A percentile compares a stretch with the other conserved stretches of the same genome.
Evolutionary conservation across 208 protist genomes (phyloP).

Genomic region (Trypanosomatidae sp.): DNA sequence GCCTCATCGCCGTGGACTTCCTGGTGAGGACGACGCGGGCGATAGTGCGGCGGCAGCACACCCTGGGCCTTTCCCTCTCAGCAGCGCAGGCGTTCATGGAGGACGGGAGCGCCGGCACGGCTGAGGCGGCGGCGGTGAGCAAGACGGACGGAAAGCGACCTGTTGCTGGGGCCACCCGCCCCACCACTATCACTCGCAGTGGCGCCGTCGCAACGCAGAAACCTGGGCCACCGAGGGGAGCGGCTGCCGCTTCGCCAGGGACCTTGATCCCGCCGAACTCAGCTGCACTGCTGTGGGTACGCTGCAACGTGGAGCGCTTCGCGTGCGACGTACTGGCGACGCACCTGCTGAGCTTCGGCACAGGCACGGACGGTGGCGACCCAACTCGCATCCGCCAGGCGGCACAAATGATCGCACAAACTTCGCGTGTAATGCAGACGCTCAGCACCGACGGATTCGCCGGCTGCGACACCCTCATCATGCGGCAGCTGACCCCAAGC

Average conservation of each 20-base stretch:
- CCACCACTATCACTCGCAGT: neutral
- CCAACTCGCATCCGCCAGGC: slow-evolving; percentile 76
- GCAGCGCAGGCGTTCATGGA: slow-evolving; percentile 17
- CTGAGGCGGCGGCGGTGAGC: neutral
- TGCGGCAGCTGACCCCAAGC: slow-evolving; percentile 67
- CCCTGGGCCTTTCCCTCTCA: slow-evolving; percentile 42
- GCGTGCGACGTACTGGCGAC: slow-evolving; percentile 65
- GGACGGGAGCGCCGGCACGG: neutral
- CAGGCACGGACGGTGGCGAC: slow-evolving; percentile 75
- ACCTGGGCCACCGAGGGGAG: neutral
- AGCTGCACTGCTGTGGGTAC: slow-evolving; percentile 78
- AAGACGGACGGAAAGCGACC: neutral
- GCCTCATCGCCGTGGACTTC: slow-evolving; percentile 73
- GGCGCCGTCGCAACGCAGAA: neutral
- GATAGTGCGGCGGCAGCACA: slow-evolving; percentile 64
- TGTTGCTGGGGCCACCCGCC: neutral
- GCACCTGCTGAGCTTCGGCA: slow-evolving; percentile 77
- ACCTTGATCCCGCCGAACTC: slow-evolving; percentile 65
- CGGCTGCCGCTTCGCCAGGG: neutral
- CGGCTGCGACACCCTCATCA: slow-evolving; percentile 67
- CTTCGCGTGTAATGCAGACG: slow-evolving; percentile 52
- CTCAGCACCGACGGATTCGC: slow-evolving; percentile 59
- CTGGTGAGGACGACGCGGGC: slow-evolving; percentile 62
- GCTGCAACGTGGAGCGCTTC: slow-evolving; percentile 61
- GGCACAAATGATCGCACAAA: slow-evolving; percentile 56